Conservation (phyloP, 768 basidiomycete species). For the Crassisporium funariophilum region DNA sequence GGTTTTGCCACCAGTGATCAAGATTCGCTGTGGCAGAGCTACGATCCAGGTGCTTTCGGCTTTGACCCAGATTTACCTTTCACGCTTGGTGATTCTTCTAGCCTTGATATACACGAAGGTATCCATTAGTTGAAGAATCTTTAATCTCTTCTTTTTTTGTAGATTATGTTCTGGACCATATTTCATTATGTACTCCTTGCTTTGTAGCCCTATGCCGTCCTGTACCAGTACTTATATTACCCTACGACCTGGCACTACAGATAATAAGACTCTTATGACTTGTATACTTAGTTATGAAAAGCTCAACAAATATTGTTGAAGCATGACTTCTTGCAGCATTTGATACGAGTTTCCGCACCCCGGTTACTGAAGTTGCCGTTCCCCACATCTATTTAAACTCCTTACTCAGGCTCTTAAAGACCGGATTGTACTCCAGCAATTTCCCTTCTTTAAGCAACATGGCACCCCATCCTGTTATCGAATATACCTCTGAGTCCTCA, state of each 20-base stretch:
- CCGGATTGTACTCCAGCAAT: background rate
- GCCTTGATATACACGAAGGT: slow-evolving; percentile 40
- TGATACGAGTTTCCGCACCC: slow-evolving; percentile 8
- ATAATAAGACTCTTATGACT: slow-evolving; percentile 10
- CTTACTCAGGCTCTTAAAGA: background rate
- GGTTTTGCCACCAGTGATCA: slow-evolving; percentile 50
- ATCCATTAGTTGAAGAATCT: slow-evolving; percentile 11
- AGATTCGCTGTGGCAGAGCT: slow-evolving; percentile 59
- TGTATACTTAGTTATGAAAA: too few species aligned
- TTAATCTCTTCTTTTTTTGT: slow-evolving; percentile 4
- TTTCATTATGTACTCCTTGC: slow-evolving; percentile 7
- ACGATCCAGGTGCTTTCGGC: slow-evolving; percentile 75
- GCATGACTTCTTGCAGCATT: too few species aligned
- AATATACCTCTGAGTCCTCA: slow-evolving; percentile 80
- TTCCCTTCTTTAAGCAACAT: slow-evolving; percentile 35
- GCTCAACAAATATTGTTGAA: too few species aligned
- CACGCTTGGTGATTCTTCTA: slow-evolving; percentile 46
- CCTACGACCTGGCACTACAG: slow-evolving; percentile 1
- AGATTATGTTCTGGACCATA: slow-evolving; percentile 8
- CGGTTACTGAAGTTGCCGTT: slow-evolving; percentile 24
- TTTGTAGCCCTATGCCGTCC: slow-evolving; percentile 19
- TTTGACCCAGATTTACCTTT: slow-evolving; percentile 81
- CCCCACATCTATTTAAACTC: slow-evolving; percentile 20
- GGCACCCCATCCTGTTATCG: slow-evolving; percentile 70
- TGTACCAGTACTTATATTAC: slow-evolving; percentile 2